phyloP scores from a whole-genome alignment of 1,284 basidiomycete genomes.

The Vanrija sp. region DNA sequence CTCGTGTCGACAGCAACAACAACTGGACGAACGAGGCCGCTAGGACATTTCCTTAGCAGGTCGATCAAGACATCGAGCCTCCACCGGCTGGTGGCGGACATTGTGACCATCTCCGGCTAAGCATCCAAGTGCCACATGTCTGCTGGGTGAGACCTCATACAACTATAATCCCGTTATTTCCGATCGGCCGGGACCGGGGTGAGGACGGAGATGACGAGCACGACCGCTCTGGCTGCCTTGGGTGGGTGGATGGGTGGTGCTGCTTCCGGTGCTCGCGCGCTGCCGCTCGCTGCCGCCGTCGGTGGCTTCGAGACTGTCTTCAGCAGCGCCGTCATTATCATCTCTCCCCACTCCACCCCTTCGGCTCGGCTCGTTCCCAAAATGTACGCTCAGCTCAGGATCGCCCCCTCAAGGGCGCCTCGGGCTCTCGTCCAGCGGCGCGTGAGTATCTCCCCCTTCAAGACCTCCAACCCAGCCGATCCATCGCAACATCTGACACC shows the following conservation, averaged over 20 bases:
- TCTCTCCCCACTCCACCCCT: not conserved
- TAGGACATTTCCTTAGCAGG: not conserved
- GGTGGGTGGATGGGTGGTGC: not conserved
- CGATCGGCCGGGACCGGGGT: not conserved
- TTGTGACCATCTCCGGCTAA: too few species aligned
- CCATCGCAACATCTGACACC: not conserved
- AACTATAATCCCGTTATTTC: constrained; percentile 4
- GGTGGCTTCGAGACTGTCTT: not conserved
- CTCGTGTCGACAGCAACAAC: not conserved
- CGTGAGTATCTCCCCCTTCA: constrained; percentile 20
- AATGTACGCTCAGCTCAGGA: constrained; percentile 37
- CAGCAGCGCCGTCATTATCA: constrained; percentile 1
- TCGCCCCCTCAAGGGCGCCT: constrained; percentile 25
- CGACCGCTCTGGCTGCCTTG: not conserved
- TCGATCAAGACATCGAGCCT: not conserved
- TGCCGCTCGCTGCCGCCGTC: not conserved
- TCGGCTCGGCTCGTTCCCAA: not conserved
- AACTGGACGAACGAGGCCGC: not conserved
- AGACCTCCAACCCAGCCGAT: too few species aligned
- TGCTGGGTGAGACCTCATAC: not conserved
- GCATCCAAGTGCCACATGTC: not conserved
- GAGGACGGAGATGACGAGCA: not conserved
- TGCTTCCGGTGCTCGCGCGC: not conserved
- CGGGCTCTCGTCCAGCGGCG: constrained; percentile 31
- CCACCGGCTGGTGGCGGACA: not conserved